phyloP scores from a whole-genome alignment of 768 basidiomycete species.

The Tylopilus vinaceipallidus region DNA sequence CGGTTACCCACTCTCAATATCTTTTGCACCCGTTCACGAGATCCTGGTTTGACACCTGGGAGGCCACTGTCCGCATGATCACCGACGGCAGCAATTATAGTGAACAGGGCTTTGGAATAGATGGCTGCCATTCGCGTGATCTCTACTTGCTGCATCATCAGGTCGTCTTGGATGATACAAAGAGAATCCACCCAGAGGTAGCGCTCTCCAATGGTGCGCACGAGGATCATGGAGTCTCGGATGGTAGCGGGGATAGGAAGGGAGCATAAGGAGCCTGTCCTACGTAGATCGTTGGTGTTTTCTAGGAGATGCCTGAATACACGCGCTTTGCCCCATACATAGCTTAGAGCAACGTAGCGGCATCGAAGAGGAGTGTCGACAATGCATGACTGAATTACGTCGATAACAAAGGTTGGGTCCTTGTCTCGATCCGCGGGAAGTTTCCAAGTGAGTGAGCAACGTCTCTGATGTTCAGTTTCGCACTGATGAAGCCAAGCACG shows the following conservation, averaged over 20 bases:
- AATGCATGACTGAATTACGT: slow-evolving; percentile 14
- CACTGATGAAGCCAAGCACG: slow-evolving; percentile 11
- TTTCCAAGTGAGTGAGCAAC: neutral
- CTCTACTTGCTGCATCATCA: slow-evolving; percentile 14
- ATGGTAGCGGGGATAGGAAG: slow-evolving; percentile 19
- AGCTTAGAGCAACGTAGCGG: slow-evolving; percentile 24
- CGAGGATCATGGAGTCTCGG: slow-evolving; percentile 20
- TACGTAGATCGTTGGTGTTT: slow-evolving; percentile 5
- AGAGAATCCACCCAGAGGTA: slow-evolving; percentile 28
- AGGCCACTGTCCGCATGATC: slow-evolving; percentile 9
- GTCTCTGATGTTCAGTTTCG: slow-evolving; percentile 8
- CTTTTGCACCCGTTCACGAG: slow-evolving; percentile 7
- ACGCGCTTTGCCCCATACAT: slow-evolving; percentile 15
- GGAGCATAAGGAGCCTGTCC: neutral
- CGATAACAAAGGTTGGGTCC: slow-evolving; percentile 11
- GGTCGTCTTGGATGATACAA: slow-evolving; percentile 21
- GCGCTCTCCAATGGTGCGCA: slow-evolving; percentile 18
- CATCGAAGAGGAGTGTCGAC: slow-evolving; percentile 14
- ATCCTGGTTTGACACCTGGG: slow-evolving; percentile 1
- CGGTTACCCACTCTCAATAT: slow-evolving; percentile 2
- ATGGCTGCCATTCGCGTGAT: slow-evolving; percentile 21
- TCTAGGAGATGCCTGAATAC: slow-evolving; percentile 10
- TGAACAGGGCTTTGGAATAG: slow-evolving; percentile 16
- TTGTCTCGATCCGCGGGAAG: neutral
- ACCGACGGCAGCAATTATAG: slow-evolving; percentile 17